Conservation (phyloP, 2,329 filamentous ascomycete genomes). For the Blastomyces parvus region DNA sequence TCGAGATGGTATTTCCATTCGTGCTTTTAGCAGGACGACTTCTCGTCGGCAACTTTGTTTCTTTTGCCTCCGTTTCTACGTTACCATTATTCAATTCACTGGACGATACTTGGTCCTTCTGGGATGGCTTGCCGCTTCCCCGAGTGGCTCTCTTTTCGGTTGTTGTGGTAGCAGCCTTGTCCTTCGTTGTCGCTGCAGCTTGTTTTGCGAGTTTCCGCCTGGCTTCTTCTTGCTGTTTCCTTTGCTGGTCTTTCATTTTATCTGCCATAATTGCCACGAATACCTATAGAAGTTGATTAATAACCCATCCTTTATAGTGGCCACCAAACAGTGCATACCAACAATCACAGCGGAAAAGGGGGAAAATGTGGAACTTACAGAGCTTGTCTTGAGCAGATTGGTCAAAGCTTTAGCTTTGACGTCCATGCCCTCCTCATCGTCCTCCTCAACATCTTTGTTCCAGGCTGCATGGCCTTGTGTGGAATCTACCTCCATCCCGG, state of each 20-base stretch:
- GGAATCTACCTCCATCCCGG: constrained; percentile 10
- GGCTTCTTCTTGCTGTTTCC: constrained; percentile 37
- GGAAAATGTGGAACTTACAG: constrained; percentile 21
- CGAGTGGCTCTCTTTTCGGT: constrained; percentile 26
- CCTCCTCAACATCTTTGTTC: constrained; percentile 18
- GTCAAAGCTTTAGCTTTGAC: constrained; percentile 37
- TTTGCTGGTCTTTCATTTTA: constrained; percentile 38
- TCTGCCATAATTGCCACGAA: constrained; percentile 43
- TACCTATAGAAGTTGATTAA: constrained; percentile 23
- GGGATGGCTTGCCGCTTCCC: constrained; percentile 20
- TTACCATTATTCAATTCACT: background rate
- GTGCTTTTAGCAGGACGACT: constrained; percentile 22
- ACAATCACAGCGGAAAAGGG: background rate
- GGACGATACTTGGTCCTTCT: constrained; percentile 17
- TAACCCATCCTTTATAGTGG: background rate
- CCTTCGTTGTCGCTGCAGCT: constrained; percentile 23
- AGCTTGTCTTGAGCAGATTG: constrained; percentile 39
- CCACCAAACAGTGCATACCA: constrained; percentile 7
- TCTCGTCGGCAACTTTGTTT: constrained; percentile 20
- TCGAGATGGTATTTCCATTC: constrained; percentile 43
- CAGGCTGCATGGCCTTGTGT: constrained; percentile 11
- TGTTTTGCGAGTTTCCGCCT: constrained; percentile 29
- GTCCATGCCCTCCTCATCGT: constrained; percentile 34
- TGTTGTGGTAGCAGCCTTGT: constrained; percentile 13
- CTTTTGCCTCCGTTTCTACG: constrained; percentile 9